These are phyloP conservation scores for Populus simonii DNA, from an alignment of 345 rosid genomes.

Conservation along the genomic window DNA sequence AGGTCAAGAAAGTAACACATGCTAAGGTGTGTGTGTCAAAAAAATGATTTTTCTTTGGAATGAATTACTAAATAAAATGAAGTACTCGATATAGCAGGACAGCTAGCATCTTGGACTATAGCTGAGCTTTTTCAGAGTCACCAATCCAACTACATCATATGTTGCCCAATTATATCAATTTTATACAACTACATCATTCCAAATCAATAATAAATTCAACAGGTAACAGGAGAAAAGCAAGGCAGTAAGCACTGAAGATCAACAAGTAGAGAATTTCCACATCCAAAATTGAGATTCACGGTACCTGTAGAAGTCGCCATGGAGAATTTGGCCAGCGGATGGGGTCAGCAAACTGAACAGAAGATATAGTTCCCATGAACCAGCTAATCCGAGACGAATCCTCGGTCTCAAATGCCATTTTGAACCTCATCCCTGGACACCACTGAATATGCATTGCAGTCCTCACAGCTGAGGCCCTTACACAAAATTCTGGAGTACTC, in stretches of 20 bases:
- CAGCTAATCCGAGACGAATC: slow-evolving; percentile 92
- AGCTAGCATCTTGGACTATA: not conserved
- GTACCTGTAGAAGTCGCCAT: slow-evolving; percentile 90
- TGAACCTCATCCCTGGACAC: slow-evolving; percentile 90
- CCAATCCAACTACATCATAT: not conserved
- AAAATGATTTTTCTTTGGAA: too few species aligned
- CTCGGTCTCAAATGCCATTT: slow-evolving; percentile 95
- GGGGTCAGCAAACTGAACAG: slow-evolving; percentile 71
- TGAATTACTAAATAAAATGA: too few species aligned
- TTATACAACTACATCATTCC: not conserved
- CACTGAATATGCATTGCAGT: slow-evolving; percentile 75
- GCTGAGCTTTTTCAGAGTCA: not conserved
- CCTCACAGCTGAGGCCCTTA: slow-evolving; percentile 61
- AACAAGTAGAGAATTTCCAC: not conserved
- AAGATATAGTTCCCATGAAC: slow-evolving; percentile 91
- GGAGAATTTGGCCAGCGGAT: slow-evolving; percentile 88
- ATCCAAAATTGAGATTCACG: not conserved
- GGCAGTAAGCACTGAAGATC: not conserved
- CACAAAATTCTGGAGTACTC: slow-evolving; percentile 79
- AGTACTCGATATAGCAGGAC: not conserved
- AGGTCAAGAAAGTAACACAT: too few species aligned
- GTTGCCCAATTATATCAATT: not conserved
- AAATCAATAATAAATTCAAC: not conserved
- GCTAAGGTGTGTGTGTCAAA: too few species aligned
- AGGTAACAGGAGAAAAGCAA: not conserved